These are phyloP conservation scores for Leishmania turanica DNA, from an alignment of 208 protist genomes.

Conservation along the genomic window DNA sequence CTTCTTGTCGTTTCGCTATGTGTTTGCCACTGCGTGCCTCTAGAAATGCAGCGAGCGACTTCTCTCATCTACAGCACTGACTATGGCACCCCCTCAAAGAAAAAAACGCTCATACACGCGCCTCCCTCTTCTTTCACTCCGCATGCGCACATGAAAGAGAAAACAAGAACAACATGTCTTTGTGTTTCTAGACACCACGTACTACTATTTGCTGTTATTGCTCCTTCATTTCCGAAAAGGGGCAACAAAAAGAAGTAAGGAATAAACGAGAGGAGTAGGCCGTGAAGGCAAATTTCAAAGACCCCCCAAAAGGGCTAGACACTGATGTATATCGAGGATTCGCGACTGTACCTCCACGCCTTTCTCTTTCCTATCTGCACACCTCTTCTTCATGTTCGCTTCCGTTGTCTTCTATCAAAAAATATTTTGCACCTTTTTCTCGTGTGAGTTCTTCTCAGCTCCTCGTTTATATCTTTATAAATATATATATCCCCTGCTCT, in stretches of 20 bases:
- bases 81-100: neutral
- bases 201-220: neutral
- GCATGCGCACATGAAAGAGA: neutral
- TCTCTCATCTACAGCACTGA: neutral
- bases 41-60: neutral
- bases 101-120: neutral
- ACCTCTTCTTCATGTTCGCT: neutral
- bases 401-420: neutral
- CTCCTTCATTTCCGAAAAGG: neutral
- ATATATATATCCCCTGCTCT: neutral
- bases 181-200: neutral
- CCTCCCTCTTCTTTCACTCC: conserved; percentile 6
- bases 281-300: neutral
- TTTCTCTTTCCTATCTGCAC: neutral
- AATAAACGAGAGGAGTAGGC: neutral
- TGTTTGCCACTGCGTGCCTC: neutral
- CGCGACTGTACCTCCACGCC: neutral
- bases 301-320: neutral
- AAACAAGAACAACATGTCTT: neutral
- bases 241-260: neutral
- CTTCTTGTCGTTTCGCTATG: neutral
- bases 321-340: neutral
- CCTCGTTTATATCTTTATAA: neutral
- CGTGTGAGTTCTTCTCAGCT: conserved; percentile 24
- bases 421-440: conserved; percentile 25